These are phyloP conservation scores for Lachnellula arida DNA, from an alignment of 2,329 filamentous ascomycete genomes.

Conservation along the genomic window DNA sequence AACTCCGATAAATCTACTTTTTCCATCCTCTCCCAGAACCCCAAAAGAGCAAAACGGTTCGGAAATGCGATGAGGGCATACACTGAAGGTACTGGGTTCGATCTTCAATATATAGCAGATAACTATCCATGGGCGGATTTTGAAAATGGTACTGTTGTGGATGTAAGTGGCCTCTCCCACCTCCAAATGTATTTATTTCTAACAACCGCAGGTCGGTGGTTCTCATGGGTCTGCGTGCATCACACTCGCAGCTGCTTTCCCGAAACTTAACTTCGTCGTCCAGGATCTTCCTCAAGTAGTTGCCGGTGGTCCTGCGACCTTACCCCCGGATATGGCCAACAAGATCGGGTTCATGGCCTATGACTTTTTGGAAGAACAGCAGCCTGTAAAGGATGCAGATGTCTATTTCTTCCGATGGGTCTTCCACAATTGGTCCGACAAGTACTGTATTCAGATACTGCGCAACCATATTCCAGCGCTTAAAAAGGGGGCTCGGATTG, in stretches of 20 bases:
- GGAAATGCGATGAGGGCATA: conserved; percentile 10
- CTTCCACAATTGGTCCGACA: conserved; percentile 6
- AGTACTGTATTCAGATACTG: conserved; percentile 3
- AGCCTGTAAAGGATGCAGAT: conserved; percentile 23
- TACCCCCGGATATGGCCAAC: conserved; percentile 9
- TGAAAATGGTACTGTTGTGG: conserved; percentile 8
- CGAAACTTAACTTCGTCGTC: conserved; percentile 26
- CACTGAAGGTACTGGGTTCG: conserved; percentile 1
- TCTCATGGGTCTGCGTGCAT: conserved; percentile 24
- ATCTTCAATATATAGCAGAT: conserved; percentile 1
- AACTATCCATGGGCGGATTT: conserved; percentile 13
- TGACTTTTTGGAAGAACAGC: conserved; percentile 38
- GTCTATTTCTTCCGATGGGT: conserved; percentile 9
- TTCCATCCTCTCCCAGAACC: conserved; percentile 1
- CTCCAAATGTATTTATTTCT: background rate
- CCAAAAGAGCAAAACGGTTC: conserved; percentile 4
- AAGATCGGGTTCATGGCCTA: conserved; percentile 34
- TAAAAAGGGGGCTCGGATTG: conserved; percentile 1
- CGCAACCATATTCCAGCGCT: background rate
- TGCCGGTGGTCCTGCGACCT: conserved; percentile 9
- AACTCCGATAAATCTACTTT: background rate
- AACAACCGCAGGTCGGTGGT: conserved; percentile 21
- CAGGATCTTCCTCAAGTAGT: conserved; percentile 35
- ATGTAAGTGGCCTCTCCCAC: background rate
- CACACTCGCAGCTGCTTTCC: conserved; percentile 18